Evolutionary conservation across 2,329 filamentous ascomycete genomes (phyloP).

Genomic region (Zymoseptoria pseudotritici): DNA sequence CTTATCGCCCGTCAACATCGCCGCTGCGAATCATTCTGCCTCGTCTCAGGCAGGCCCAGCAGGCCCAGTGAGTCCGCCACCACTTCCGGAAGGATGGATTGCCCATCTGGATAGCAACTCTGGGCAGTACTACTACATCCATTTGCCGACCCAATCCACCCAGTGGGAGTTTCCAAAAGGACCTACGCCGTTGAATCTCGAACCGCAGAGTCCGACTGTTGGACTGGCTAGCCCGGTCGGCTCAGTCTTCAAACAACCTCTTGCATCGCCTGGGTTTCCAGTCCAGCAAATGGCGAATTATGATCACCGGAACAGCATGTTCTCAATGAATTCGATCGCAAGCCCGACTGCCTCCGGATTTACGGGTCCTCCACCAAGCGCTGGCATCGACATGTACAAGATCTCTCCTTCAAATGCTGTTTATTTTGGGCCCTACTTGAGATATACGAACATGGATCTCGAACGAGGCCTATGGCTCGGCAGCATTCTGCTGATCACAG

Average conservation of each 20-base stretch:
- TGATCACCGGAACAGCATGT: constrained; percentile 62
- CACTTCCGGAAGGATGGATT: constrained; percentile 95
- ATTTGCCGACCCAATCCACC: constrained; percentile 86
- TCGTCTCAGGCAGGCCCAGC: constrained; percentile 24
- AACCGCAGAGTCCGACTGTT: constrained; percentile 74
- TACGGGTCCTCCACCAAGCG: constrained; percentile 77
- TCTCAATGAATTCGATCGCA: constrained; percentile 67
- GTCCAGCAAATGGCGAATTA: constrained; percentile 71
- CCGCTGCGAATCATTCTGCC: constrained; percentile 22
- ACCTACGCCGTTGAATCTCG: constrained; percentile 76
- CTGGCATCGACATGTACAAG: constrained; percentile 90
- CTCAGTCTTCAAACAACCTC: constrained; percentile 53
- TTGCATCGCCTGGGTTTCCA: constrained; percentile 75
- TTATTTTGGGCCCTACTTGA: constrained; percentile 92
- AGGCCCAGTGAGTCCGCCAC: constrained; percentile 76
- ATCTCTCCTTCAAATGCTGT: constrained; percentile 90
- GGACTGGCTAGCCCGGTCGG: constrained; percentile 39
- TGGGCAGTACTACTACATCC: constrained; percentile 98
- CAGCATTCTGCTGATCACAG: constrained; percentile 87
- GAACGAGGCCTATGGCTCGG: constrained; percentile 87
- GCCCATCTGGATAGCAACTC: constrained; percentile 92
- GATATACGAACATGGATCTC: constrained; percentile 95
- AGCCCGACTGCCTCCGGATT: constrained; percentile 76
- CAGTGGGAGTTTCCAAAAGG: constrained; percentile 99
- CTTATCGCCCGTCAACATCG: constrained; percentile 37